A percentile compares a stretch with the other conserved stretches of the same genome.
These are phyloP conservation scores for Clarireedia paspali DNA, from an alignment of 2,329 filamentous ascomycete genomes.

Conservation along the genomic window DNA sequence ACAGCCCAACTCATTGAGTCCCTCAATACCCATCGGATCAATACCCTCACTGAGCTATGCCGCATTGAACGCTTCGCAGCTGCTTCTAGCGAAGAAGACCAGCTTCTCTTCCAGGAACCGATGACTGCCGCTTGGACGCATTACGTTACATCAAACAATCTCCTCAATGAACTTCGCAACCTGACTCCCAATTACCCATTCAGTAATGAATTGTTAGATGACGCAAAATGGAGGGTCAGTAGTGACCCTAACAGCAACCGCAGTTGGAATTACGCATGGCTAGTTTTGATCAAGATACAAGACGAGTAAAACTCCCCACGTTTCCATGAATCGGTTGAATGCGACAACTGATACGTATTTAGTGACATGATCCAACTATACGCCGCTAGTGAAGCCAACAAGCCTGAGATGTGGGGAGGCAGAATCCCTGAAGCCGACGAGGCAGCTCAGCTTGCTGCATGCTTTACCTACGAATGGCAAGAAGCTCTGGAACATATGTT, in stretches of 20 bases:
- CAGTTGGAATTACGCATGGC: conserved; percentile 72
- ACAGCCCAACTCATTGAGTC: conserved; percentile 51
- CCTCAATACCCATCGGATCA: conserved; percentile 59
- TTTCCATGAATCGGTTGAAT: neutral
- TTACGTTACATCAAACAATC: conserved; percentile 63
- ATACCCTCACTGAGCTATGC: conserved; percentile 65
- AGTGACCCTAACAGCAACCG: conserved; percentile 57
- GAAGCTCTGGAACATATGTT: conserved; percentile 58
- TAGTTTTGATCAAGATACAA: conserved; percentile 58
- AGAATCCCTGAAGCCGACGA: conserved; percentile 47
- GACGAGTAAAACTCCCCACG: conserved; percentile 45
- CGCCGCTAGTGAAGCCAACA: conserved; percentile 51
- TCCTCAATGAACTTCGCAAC: conserved; percentile 62
- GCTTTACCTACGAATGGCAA: conserved; percentile 61
- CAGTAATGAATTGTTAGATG: conserved; percentile 54
- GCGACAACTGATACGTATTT: neutral
- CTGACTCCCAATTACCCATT: conserved; percentile 62
- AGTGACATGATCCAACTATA: conserved; percentile 55
- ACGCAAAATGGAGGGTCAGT: conserved; percentile 57
- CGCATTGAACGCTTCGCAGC: conserved; percentile 62
- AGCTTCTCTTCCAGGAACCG: conserved; percentile 51
- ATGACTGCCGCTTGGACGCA: conserved; percentile 66
- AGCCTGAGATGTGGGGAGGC: conserved; percentile 64
- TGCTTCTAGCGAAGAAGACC: conserved; percentile 47
- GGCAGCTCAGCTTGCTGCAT: conserved; percentile 49